Base-by-base conservation (phyloP, 2,329 filamentous ascomycete genomes). In the Pseudocercospora vitis region DNA sequence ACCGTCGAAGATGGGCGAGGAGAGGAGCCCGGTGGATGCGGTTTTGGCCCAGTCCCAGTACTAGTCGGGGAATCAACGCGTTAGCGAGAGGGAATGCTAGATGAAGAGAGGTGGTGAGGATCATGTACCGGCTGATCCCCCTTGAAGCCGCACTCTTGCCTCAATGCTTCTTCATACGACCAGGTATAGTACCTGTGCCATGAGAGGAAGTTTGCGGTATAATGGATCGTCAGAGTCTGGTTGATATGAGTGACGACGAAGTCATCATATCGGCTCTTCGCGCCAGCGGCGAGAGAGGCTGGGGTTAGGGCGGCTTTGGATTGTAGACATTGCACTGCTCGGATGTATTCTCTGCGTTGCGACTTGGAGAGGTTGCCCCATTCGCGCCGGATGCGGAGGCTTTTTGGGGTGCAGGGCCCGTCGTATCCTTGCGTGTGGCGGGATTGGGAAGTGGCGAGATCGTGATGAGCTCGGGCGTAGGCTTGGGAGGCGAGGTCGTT, bases 1-100 rank as follows among this genome's bases (percentile, higher is more conserved):
- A 39, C 81, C 81, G 57, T 84, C 79, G 47, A 84, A 81, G 49
- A 82, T 63, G 2, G 79, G 77, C 0, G 46, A 73, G 72, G 78
- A 80, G 40, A 73, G 72, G 26, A 59, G 32, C 4, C 58, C 52
- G 37, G 81, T 73, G 3, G 69, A 55, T 1, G 74, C 69, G 67
- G 74, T 76, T 48, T 73, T 71, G 2, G 73, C 73, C 76, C 51
- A 49, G 26, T 49, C 28, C 44, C 64, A 64, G 54, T 62, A 63
- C 9, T 69, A 56, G n/a, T n/a, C n/a, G n/a, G n/a, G n/a, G n/a
- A n/a, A n/a, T n/a, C n/a, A n/a, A n/a, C n/a, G n/a, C n/a, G n/a
- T n/a, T n/a, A n/a, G n/a, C n/a, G n/a, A n/a, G n/a, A n/a, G n/a
- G n/a, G n/a, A n/a, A n/a, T n/a, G n/a, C n/a, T n/a, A 46, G 24